Evolutionary conservation across 2,329 filamentous ascomycete species (phyloP).

Genomic region (Acrocalymma vagum): DNA sequence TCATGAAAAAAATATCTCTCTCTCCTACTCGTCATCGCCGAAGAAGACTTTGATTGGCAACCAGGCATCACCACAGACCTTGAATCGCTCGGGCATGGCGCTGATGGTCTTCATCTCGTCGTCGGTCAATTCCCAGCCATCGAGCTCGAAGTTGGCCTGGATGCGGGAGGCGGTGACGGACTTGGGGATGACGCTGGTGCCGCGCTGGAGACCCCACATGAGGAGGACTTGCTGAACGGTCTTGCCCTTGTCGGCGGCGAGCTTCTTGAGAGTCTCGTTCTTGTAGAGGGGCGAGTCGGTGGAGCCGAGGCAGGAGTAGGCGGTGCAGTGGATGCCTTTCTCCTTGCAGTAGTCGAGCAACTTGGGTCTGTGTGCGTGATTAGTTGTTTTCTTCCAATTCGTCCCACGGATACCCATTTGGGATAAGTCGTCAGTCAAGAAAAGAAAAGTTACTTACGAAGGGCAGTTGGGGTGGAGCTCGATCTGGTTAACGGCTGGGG

Average conservation of each 20-base stretch:
- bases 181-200: slow-evolving; percentile 87
- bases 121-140: slow-evolving; percentile 76
- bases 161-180: slow-evolving; percentile 78
- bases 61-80: slow-evolving; percentile 74
- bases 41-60: slow-evolving; percentile 83
- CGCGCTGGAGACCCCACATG: slow-evolving; percentile 82
- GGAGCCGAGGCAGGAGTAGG: slow-evolving; percentile 77
- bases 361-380: slow-evolving; percentile 62
- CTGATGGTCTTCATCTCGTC: slow-evolving; percentile 77
- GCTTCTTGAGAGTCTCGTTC: slow-evolving; percentile 67
- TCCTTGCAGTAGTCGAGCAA: slow-evolving; percentile 75
- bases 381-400: no score
- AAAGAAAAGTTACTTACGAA: slow-evolving; percentile 59
- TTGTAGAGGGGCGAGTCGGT: slow-evolving; percentile 75
- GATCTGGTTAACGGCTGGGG: slow-evolving; percentile 79
- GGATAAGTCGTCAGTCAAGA: no score
- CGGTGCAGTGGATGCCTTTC: slow-evolving; percentile 79
- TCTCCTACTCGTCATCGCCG: slow-evolving; percentile 80
- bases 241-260: slow-evolving; percentile 72
- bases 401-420: no score
- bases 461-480: slow-evolving; percentile 84
- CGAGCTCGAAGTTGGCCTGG: slow-evolving; percentile 75
- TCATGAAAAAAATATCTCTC: no score
- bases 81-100: slow-evolving; percentile 77
- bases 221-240: slow-evolving; percentile 79